These are phyloP conservation scores for Aspergillus candidus DNA, from an alignment of 2,329 filamentous ascomycete species.

Conservation along the genomic window DNA sequence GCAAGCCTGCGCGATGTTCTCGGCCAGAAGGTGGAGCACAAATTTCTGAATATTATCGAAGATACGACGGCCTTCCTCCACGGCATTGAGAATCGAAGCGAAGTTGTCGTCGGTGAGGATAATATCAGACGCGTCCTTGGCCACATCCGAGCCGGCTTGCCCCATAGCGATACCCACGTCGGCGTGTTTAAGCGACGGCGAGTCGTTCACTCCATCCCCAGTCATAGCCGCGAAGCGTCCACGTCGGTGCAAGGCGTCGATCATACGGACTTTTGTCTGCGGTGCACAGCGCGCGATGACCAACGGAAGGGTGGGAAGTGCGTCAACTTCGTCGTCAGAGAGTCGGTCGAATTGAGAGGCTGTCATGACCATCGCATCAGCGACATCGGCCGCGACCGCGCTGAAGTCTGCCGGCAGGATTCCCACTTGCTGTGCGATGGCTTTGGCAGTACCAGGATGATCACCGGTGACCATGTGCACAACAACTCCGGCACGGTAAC, in stretches of 20 bases:
- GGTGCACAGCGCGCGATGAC: conserved; percentile 53
- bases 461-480: conserved; percentile 81
- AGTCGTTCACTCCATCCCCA: conserved; percentile 80
- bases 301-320: conserved; percentile 46
- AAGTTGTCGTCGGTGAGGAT: conserved; percentile 74
- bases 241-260: conserved; percentile 52
- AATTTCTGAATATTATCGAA: conserved; percentile 86
- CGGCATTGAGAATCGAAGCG: conserved; percentile 71
- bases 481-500: conserved; percentile 63
- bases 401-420: conserved; percentile 60
- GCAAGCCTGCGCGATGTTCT: conserved; percentile 77
- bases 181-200: conserved; percentile 68
- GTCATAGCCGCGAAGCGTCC: conserved; percentile 75
- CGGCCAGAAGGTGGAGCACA: conserved; percentile 66
- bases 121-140: conserved; percentile 60
- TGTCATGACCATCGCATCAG: conserved; percentile 61
- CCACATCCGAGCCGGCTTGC: conserved; percentile 68
- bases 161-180: conserved; percentile 87
- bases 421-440: conserved; percentile 69
- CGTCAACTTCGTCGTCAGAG: conserved; percentile 62
- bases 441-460: conserved; percentile 66
- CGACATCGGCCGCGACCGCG: conserved; percentile 53
- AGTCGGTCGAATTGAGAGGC: conserved; percentile 71
- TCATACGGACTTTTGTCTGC: conserved; percentile 72
- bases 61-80: conserved; percentile 74